These are phyloP conservation scores for Dictyostelium brefeldianum DNA, from an alignment of 78 protist genomes.

Conservation along the genomic window DNA sequence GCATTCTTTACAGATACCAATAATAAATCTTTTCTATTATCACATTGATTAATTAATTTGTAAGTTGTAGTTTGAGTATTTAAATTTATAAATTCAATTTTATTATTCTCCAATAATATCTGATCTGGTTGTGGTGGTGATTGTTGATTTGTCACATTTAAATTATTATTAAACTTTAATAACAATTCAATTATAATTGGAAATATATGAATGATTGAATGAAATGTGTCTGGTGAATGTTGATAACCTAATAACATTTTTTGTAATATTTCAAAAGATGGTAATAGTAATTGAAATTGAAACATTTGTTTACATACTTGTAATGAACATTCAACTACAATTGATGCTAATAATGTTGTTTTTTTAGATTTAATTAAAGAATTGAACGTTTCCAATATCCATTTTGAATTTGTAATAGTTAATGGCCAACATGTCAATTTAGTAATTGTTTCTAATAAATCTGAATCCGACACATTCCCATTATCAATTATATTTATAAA, in stretches of 20 bases:
- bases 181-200: constrained; percentile 30
- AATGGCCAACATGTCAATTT: constrained; percentile 3
- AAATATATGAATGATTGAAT: constrained; percentile 15
- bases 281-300: not conserved
- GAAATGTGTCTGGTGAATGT: constrained; percentile 59
- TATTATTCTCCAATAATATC: not conserved
- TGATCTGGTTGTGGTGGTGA: not conserved
- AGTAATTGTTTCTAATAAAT: not conserved
- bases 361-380: constrained; percentile 16
- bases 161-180: not conserved
- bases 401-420: constrained; percentile 4
- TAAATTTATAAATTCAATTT: not conserved
- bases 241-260: constrained; percentile 61
- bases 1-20: not conserved
- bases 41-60: not conserved
- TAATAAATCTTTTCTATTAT: constrained; percentile 32
- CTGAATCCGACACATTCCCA: not conserved
- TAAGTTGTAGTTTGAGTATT: not conserved
- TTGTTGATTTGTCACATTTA: not conserved
- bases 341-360: not conserved
- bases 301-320: constrained; percentile 22
- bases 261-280: not conserved
- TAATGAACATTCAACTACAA: constrained; percentile 2
- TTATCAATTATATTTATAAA: constrained; percentile 8
- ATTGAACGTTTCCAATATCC: constrained; percentile 50